Evolutionary conservation across 371 early-diverging fungal species (phyloP).

Genomic region (Paraphysoderma sedebokerense): DNA sequence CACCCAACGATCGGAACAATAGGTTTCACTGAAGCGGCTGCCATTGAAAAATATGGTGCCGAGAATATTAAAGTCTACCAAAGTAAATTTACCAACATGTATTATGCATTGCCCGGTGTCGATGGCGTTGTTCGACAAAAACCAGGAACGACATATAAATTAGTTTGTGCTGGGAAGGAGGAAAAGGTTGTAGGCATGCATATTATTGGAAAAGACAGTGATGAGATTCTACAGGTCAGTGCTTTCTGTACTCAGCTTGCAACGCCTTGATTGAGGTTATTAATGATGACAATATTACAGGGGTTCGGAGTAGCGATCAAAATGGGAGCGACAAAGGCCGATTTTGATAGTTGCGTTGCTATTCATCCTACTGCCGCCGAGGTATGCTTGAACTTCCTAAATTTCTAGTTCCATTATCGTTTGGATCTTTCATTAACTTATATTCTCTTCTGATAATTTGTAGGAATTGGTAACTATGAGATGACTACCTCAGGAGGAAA

Average conservation of each 20-base stretch:
- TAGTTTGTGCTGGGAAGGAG: slow-evolving; percentile 62
- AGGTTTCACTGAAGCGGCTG: slow-evolving; percentile 76
- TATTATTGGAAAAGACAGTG: slow-evolving; percentile 61
- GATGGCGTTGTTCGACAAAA: slow-evolving; percentile 38
- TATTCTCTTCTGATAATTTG: too few relatives aligned
- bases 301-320: neutral
- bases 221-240: slow-evolving; percentile 86
- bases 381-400: too few relatives aligned
- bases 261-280: too few relatives aligned
- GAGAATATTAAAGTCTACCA: slow-evolving; percentile 67
- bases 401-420: too few relatives aligned
- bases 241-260: slow-evolving; percentile 1
- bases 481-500: slow-evolving; percentile 1
- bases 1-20: slow-evolving; percentile 78
- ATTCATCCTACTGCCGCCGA: slow-evolving; percentile 97
- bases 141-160: slow-evolving; percentile 73
- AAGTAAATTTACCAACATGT: slow-evolving; percentile 81
- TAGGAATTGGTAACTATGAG: slow-evolving; percentile 39
- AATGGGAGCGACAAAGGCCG: slow-evolving; percentile 90
- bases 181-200: slow-evolving; percentile 95
- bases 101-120: slow-evolving; percentile 50
- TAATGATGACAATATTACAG: slow-evolving; percentile 59
- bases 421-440: too few relatives aligned
- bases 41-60: slow-evolving; percentile 50
- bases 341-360: slow-evolving; percentile 90